Conservation (phyloP, 179 eudicot genomes). For the Gypsophila paniculata region DNA sequence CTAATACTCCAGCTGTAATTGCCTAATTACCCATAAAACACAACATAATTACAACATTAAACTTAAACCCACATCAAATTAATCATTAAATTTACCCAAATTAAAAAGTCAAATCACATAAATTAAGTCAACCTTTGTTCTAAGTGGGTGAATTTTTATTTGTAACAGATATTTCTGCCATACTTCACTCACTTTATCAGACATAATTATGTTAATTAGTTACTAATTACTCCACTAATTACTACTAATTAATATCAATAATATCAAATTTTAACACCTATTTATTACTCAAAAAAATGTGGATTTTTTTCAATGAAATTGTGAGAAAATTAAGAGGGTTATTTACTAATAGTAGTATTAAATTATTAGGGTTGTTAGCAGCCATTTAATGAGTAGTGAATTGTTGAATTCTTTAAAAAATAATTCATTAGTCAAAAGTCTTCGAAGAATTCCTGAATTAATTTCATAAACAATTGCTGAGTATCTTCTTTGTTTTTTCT, state of each 20-base stretch:
- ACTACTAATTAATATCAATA: slow-evolving; percentile 18
- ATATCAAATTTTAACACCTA: neutral
- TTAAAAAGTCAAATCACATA: neutral
- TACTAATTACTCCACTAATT: slow-evolving; percentile 5
- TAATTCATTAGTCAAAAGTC: neutral
- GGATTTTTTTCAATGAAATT: slow-evolving; percentile 2
- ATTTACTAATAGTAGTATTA: too few relatives aligned
- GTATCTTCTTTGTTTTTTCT: slow-evolving; percentile 11
- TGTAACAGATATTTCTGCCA: slow-evolving; percentile 51
- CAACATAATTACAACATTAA: neutral
- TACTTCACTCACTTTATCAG: slow-evolving; percentile 40
- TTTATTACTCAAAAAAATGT: neutral
- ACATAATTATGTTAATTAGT: slow-evolving; percentile 25
- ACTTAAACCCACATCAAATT: slow-evolving; percentile 19
- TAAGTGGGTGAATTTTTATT: slow-evolving; percentile 50
- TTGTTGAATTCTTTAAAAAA: slow-evolving; percentile 2
- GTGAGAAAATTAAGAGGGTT: slow-evolving; percentile 1
- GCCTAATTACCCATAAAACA: slow-evolving; percentile 30
- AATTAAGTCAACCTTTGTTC: slow-evolving; percentile 43
- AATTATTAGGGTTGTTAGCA: neutral
- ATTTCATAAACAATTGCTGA: neutral
- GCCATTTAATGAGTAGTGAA: neutral
- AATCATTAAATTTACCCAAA: neutral
- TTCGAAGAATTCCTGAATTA: neutral
- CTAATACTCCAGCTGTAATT: slow-evolving; percentile 48